Evolutionary conservation across 495 filamentous ascomycete genomes (phyloP), one percentile per base, ranked within the genome.

Genomic region (Aspergillus hancockii): DNA sequence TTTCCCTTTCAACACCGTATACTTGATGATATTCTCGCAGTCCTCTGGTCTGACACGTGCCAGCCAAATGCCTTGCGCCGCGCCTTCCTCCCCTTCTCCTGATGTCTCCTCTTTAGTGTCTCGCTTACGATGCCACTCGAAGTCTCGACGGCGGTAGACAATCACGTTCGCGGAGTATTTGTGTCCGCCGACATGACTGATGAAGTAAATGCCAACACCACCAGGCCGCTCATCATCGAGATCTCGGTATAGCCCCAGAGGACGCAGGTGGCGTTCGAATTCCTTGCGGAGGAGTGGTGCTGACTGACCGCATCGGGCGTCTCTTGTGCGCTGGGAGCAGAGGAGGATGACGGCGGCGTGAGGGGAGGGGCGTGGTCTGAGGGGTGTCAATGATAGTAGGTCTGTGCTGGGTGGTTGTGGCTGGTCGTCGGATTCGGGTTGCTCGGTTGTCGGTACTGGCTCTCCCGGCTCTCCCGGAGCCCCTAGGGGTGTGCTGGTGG

Each of bases 151-250:
- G 8, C 94, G 81, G 67, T 98, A 98, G 0, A 98, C 77, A 73
- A 98, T 88, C 64, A 97, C 82, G 65, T 98, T 98, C 1, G 93
- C 94, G 10, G 65, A 64, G 52, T 67, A 67, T 49, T 67, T 67
- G 52, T 67, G 64, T 6, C 64, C 64, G 5, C 64, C 64, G 18
- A 97, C 91, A 68, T 98, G 94, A 62, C 86, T 92, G 64, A 98
- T 92, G 68, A 98, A 98, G 66, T 97, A 93, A 52, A 98, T 89
- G 1, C 91, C 93, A 4, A 95, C 93, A 2, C 95, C 94, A 16
- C 93, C 93, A 0, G 91, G 88, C 41, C 94, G 71, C 71, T 89
- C 85, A 67, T 98, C 94, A 52, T 92, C 84, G 36, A 93, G 74
- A 67, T 98, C 94, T 22, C 95, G 87, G 70, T 90, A 92, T 5